Evolutionary conservation across 2,329 filamentous ascomycete species (phyloP).

Genomic region (Torrubiella hemipterigena): DNA sequence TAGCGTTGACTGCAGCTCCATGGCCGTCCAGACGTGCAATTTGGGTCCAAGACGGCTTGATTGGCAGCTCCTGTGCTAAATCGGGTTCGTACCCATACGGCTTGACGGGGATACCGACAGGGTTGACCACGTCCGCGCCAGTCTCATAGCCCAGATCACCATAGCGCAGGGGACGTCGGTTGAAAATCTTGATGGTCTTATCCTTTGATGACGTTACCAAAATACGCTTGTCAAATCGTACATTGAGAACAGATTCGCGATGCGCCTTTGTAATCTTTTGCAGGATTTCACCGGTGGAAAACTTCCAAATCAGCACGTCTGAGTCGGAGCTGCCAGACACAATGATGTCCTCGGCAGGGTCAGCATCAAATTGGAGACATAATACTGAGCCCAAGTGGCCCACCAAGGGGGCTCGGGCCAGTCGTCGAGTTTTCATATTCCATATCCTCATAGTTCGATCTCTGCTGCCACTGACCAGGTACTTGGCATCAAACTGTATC

Average conservation of each 20-base stretch:
- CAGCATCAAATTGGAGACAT: conserved; percentile 88
- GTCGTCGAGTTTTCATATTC: conserved; percentile 70
- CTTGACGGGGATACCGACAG: conserved; percentile 38
- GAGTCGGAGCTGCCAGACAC: conserved; percentile 91
- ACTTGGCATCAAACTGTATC: conserved; percentile 76
- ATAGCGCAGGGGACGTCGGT: conserved; percentile 54
- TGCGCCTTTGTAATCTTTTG: conserved; percentile 70
- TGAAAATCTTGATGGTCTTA: conserved; percentile 94
- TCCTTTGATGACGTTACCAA: conserved; percentile 97
- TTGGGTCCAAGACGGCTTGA: conserved; percentile 57
- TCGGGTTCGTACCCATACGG: conserved; percentile 43
- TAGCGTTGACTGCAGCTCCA: conserved; percentile 85
- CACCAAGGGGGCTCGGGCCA: conserved; percentile 59
- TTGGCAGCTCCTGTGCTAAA: conserved; percentile 30
- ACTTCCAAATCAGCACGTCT: conserved; percentile 81
- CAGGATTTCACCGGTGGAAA: conserved; percentile 77
- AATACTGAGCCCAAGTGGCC: conserved; percentile 82
- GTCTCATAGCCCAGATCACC: conserved; percentile 45
- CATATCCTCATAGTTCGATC: conserved; percentile 83
- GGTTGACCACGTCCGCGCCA: conserved; percentile 28
- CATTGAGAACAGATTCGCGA: conserved; percentile 81
- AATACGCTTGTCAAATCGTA: conserved; percentile 83
- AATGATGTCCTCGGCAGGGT: conserved; percentile 79
- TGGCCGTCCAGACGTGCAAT: conserved; percentile 77
- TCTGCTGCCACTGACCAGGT: conserved; percentile 84